phyloP scores from a whole-genome alignment of 192 early-diverging fungal species.

The Umbelopsis sp. region DNA sequence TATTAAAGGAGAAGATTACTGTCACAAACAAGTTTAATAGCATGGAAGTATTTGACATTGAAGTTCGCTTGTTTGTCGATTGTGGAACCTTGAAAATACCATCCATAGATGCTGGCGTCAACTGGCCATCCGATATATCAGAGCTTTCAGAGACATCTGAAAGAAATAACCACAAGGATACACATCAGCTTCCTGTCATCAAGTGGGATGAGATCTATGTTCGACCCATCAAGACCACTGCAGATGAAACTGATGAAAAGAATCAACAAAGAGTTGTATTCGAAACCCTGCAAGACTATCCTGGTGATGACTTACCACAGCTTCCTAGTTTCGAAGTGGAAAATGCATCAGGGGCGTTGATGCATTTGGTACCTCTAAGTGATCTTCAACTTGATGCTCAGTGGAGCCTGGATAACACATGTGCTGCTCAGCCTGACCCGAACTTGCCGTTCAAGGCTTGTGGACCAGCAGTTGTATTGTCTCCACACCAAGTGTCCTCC shows the following conservation, averaged over 20 bases:
- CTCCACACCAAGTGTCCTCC: slow-evolving; percentile 47
- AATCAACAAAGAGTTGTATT: not conserved
- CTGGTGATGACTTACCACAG: not conserved
- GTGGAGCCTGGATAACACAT: slow-evolving; percentile 37
- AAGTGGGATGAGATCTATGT: slow-evolving; percentile 61
- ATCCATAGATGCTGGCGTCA: not conserved
- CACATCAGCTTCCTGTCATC: slow-evolving; percentile 40
- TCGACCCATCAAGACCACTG: slow-evolving; percentile 2
- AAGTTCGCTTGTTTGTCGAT: slow-evolving; percentile 75
- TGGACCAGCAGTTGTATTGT: slow-evolving; percentile 50
- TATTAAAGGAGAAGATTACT: slow-evolving; percentile 62
- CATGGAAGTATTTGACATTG: slow-evolving; percentile 61
- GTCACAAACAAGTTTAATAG: slow-evolving; percentile 75
- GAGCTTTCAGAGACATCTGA: slow-evolving; percentile 11
- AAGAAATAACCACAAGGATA: slow-evolving; percentile 25
- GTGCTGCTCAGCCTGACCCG: not conserved
- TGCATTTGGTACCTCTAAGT: slow-evolving; percentile 54
- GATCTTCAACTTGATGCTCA: slow-evolving; percentile 45
- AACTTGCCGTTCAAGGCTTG: slow-evolving; percentile 3
- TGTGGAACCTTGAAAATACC: slow-evolving; percentile 22
- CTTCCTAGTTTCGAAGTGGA: slow-evolving; percentile 28
- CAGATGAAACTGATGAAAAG: not conserved
- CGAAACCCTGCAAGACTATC: not conserved
- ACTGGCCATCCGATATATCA: slow-evolving; percentile 13
- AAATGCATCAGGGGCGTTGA: slow-evolving; percentile 57